These are phyloP conservation scores for Penicillium brasilianum DNA, from an alignment of 2,329 filamentous ascomycete species.

Conservation along the genomic window DNA sequence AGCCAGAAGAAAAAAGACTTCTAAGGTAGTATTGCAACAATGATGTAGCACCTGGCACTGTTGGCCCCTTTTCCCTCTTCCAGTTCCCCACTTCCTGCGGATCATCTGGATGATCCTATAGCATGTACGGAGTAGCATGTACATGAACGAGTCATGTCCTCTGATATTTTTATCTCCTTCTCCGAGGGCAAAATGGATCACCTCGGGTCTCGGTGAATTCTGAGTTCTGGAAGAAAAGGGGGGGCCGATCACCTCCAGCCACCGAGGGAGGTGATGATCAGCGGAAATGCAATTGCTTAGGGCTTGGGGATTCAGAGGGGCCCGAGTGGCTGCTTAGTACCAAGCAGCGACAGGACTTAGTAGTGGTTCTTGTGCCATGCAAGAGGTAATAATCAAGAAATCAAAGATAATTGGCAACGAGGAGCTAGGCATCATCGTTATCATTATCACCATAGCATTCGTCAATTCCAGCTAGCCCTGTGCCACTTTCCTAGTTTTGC, in stretches of 20 bases:
- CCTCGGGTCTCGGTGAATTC: slow-evolving; percentile 19
- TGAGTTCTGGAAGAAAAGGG: slow-evolving; percentile 8
- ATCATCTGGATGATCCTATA: slow-evolving; percentile 10
- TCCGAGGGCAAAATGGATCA: slow-evolving; percentile 11
- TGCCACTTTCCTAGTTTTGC: not conserved
- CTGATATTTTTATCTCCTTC: slow-evolving; percentile 19
- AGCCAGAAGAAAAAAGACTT: not conserved
- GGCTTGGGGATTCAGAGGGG: slow-evolving; percentile 11
- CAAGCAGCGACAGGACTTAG: too few species aligned
- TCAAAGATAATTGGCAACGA: not conserved
- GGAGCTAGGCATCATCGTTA: slow-evolving; percentile 20
- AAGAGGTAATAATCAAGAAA: not conserved
- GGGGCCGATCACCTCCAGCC: slow-evolving; percentile 26
- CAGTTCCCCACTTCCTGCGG: slow-evolving; percentile 12
- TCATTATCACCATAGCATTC: slow-evolving; percentile 23
- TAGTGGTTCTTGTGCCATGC: slow-evolving; percentile 12
- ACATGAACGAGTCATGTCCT: not conserved
- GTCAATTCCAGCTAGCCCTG: not conserved
- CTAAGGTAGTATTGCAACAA: slow-evolving; percentile 13
- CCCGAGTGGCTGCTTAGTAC: slow-evolving; percentile 12
- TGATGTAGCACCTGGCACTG: slow-evolving; percentile 12
- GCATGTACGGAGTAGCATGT: not conserved
- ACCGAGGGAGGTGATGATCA: slow-evolving; percentile 16
- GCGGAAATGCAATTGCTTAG: slow-evolving; percentile 13
- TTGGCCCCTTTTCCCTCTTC: slow-evolving; percentile 4